Base-by-base conservation (phyloP, 495 filamentous ascomycete species). In the Corynascus novoguineensis region DNA sequence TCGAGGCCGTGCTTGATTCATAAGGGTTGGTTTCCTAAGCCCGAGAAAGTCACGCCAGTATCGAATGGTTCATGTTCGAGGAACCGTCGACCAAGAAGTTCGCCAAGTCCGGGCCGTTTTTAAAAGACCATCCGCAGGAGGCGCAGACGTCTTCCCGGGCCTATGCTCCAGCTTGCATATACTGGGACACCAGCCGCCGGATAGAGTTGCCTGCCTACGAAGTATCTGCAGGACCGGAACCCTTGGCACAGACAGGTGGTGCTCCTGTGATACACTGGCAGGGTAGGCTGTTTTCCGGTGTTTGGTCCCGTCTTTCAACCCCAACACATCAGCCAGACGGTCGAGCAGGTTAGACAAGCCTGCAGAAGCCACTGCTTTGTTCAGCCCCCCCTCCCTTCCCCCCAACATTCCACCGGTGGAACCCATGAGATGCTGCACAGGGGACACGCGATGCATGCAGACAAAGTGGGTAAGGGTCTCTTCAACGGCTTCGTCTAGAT, bases 381-480 rank as follows among this genome's bases (percentile, higher is more conserved):
- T 61, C 49, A 58, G 53, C 12, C 31, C 22, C 53, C 57, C 44
- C 53, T 61, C 49, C 55, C 53, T 15, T 29, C 22, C 53, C 57
- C 44, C 53, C 55, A 24, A 48, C 49, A 54, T 41, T 15, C 51
- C 47, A 37, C 60, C 61, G 34, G 50, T 60, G 52, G 28, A 50
- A 57, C 54, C 44, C 55, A 58, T 61, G 56, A 41, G 34, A 11
- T 52, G 38, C 38, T 24, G 29, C 28, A 49, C 37, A 50, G 56
- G 61, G 34, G 45, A 50, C 53, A 64, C 59, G 52, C 60, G 52
- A 50, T 21, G 29, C 31, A 55, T 60, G 52, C 55, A 55, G 41
- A 40, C 35, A 37, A 38, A 38, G 44, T 49, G 24, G 8, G 28
- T n/a, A 35, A 5, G 27, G 21, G n/a, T 6, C 35, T 34, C 40